Evolutionary conservation across 495 filamentous ascomycete species (phyloP).

Genomic region (Lasiosphaeria miniovina): DNA sequence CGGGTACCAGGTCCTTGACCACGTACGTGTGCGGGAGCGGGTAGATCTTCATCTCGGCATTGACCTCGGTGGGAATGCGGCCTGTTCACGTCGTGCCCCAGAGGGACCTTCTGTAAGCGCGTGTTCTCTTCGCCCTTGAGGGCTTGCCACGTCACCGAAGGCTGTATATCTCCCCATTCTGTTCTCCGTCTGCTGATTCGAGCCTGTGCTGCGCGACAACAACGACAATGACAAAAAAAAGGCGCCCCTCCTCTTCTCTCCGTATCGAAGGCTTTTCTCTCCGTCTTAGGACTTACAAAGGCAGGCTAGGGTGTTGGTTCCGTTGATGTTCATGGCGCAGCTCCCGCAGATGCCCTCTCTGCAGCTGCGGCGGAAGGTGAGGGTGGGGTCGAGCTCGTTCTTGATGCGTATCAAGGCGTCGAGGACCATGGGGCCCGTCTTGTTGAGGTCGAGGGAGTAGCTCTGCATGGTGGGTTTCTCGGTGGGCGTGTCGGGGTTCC

Average conservation of each 20-base stretch:
- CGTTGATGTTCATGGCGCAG: slow-evolving; percentile 99
- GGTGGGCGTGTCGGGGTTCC: slow-evolving; percentile 88
- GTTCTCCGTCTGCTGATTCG: too few relatives aligned
- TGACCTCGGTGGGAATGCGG: slow-evolving; percentile 85
- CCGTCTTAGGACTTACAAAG: slow-evolving; percentile 68
- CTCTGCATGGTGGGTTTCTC: slow-evolving; percentile 93
- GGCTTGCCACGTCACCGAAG: too few relatives aligned
- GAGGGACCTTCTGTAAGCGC: too few relatives aligned
- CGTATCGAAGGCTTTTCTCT: too few relatives aligned
- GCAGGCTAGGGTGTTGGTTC: slow-evolving; percentile 93
- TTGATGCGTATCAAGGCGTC: slow-evolving; percentile 97
- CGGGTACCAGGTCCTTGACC: slow-evolving; percentile 97
- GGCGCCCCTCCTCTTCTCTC: too few relatives aligned
- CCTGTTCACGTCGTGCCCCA: slow-evolving; percentile 47
- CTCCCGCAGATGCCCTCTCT: slow-evolving; percentile 97
- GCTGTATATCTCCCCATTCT: too few relatives aligned
- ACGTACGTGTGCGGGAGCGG: slow-evolving; percentile 98
- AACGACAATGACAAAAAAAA: background rate
- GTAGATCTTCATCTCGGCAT: slow-evolving; percentile 88
- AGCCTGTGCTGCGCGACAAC: too few relatives aligned
- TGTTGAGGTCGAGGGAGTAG: slow-evolving; percentile 92
- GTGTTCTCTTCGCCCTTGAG: too few relatives aligned
- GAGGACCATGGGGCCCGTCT: slow-evolving; percentile 97
- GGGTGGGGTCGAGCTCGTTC: slow-evolving; percentile 95
- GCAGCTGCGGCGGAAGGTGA: slow-evolving; percentile 94